Base-by-base conservation (phyloP, 2,329 filamentous ascomycete genomes). In the Leptoxyphium fumago region DNA sequence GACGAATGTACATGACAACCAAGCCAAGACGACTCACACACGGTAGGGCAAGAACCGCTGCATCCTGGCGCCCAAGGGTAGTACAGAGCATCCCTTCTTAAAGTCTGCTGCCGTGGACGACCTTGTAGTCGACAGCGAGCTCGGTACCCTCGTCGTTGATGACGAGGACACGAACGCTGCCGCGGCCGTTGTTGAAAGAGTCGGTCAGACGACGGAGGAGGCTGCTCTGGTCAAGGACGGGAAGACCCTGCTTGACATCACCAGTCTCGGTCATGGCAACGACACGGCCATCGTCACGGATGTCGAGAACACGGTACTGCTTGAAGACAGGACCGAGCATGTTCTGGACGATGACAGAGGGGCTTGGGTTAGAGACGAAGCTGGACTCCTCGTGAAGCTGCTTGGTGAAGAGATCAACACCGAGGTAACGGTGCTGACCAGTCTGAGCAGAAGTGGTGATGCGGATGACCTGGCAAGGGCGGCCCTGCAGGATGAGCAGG, bases 241-340 rank as follows among this genome's bases (percentile, higher is more conserved):
- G 78, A 47, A 98, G 76, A 59, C 77, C 79, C 72, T 94, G 88
- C 84, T 96, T 96, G 75, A 98, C 87, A 65, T 98, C 89, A 59
- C 91, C 88, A 53, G 82, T 85, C 82, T 98, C 91, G 64, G 91
- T 98, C 88, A 98, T 96, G 74, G 88, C 88, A 55, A 93, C 86
- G 62, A 98, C 67, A 56, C 71, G 69, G 61, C 75, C 74, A 59
- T 80, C 88, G 55, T 94, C 84, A 67, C 87, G 81, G 68, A 98
- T 82, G 74, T 98, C 91, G 50, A 98, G 82, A 64, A 98, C 89
- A 63, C 91, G 88, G 82, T 98, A 98, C 78, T 96, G 91, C 86
- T 96, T 96, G 86, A 96, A 95, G 73, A 96, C 80, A 52, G 91
- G 91, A 59, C 89, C 91, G 55, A 94, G 84, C 87, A 98, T 96